phyloP scores from a whole-genome alignment of 441 rosid genomes.

The Populus hybrid region DNA sequence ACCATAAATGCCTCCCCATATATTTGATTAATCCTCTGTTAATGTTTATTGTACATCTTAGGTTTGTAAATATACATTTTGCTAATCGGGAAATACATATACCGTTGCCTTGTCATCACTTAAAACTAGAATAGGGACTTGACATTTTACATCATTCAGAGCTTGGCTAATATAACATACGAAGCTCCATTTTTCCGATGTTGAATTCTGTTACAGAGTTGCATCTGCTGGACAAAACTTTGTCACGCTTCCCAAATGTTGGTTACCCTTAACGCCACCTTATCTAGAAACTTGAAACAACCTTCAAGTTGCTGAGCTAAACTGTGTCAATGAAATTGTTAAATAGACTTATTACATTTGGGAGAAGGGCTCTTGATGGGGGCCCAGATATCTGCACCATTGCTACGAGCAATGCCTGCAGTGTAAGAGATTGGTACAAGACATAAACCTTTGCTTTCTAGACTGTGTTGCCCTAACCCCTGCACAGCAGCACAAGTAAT shows the following conservation, averaged over 20 bases:
- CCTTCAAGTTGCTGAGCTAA: background rate
- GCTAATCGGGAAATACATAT: background rate
- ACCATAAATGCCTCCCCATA: background rate
- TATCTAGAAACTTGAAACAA: background rate
- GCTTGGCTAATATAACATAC: background rate
- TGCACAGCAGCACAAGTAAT: too few relatives aligned
- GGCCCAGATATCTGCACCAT: too few relatives aligned
- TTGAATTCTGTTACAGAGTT: conserved; percentile 9
- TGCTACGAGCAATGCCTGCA: too few relatives aligned
- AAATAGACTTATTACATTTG: conserved; percentile 36
- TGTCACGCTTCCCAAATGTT: background rate
- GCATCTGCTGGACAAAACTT: conserved; percentile 14
- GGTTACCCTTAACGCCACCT: conserved; percentile 5
- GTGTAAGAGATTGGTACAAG: too few relatives aligned
- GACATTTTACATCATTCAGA: background rate
- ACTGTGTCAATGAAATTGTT: conserved; percentile 25
- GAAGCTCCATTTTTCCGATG: background rate
- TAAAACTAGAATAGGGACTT: background rate
- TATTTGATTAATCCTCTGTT: background rate
- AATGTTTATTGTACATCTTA: background rate
- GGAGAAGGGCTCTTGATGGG: conserved; percentile 73
- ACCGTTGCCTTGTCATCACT: background rate
- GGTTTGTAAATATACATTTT: background rate
- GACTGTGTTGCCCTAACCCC: too few relatives aligned
- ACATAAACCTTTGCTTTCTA: too few relatives aligned